Conservation (phyloP, 106 monocot species). For the Phalaenopsis aphrodite region DNA sequence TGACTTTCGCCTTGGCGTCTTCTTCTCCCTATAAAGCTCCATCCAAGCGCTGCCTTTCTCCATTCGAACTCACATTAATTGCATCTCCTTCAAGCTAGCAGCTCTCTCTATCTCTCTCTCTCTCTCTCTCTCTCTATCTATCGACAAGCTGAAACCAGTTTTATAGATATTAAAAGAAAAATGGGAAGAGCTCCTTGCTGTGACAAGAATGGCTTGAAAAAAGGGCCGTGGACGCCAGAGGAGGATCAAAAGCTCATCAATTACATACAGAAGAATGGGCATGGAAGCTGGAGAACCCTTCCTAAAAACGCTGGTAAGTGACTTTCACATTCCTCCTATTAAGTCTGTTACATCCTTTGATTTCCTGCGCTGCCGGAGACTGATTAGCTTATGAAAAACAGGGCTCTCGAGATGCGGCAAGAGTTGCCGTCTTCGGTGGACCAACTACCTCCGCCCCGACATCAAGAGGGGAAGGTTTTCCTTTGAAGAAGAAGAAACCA, state of each 20-base stretch:
- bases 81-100: not conserved
- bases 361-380: not conserved
- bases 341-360: not conserved
- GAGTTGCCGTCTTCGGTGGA: slow-evolving; percentile 11
- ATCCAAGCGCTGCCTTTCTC: not conserved
- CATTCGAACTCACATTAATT: not conserved
- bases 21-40: slow-evolving; percentile 3
- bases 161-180: not conserved
- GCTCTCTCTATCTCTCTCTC: not conserved
- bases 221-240: slow-evolving; percentile 6
- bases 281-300: slow-evolving; percentile 11
- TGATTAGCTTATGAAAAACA: not conserved
- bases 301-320: slow-evolving; percentile 9
- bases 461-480: slow-evolving; percentile 10
- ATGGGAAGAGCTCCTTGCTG: slow-evolving; percentile 12
- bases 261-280: slow-evolving; percentile 6
- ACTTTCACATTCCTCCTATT: not conserved
- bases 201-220: slow-evolving; percentile 9
- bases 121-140: not conserved
- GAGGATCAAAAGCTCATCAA: slow-evolving; percentile 9
- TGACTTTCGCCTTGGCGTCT: not conserved
- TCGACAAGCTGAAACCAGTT: not conserved
- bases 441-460: slow-evolving; percentile 11
- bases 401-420: slow-evolving; percentile 3
- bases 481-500: slow-evolving; percentile 11